Conservation (phyloP, 768 basidiomycete species). For the Lentinula sp. region DNA sequence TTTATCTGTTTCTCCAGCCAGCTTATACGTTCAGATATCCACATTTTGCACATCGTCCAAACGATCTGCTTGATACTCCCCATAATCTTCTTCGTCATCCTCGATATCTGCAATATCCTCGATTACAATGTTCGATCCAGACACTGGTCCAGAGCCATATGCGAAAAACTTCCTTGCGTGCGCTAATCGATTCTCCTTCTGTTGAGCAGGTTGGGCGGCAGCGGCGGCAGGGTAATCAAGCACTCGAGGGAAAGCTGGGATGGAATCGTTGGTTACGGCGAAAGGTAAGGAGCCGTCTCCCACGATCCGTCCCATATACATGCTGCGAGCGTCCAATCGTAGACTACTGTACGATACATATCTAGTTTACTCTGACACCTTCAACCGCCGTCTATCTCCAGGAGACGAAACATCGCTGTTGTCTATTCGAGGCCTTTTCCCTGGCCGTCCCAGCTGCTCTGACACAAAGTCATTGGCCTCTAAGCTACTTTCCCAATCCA, state of each 20-base stretch:
- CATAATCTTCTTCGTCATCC: conserved; percentile 10
- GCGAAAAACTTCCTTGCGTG: conserved; percentile 7
- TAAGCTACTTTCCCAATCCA: background rate
- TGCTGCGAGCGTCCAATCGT: too few relatives aligned
- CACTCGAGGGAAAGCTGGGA: too few relatives aligned
- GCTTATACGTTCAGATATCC: background rate
- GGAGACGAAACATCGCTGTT: background rate
- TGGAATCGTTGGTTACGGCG: too few relatives aligned
- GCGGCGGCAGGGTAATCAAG: too few relatives aligned
- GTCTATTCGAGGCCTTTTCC: conserved; percentile 3
- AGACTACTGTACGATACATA: too few relatives aligned
- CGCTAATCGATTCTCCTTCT: conserved; percentile 4
- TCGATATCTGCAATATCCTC: conserved; percentile 8
- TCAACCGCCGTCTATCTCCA: conserved; percentile 4
- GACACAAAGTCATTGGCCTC: conserved; percentile 2
- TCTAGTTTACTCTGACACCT: too few relatives aligned
- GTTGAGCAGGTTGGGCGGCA: too few relatives aligned
- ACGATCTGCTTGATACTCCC: conserved; percentile 6
- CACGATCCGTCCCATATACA: too few relatives aligned
- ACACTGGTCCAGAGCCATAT: conserved; percentile 7
- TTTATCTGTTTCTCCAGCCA: conserved; percentile 2
- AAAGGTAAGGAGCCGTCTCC: too few relatives aligned
- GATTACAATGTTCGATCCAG: conserved; percentile 2
- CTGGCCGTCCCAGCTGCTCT: background rate
- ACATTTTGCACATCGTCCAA: conserved; percentile 4